Evolutionary conservation across 441 rosid genomes (phyloP).

Genomic region (Adansonia rubrostipa): DNA sequence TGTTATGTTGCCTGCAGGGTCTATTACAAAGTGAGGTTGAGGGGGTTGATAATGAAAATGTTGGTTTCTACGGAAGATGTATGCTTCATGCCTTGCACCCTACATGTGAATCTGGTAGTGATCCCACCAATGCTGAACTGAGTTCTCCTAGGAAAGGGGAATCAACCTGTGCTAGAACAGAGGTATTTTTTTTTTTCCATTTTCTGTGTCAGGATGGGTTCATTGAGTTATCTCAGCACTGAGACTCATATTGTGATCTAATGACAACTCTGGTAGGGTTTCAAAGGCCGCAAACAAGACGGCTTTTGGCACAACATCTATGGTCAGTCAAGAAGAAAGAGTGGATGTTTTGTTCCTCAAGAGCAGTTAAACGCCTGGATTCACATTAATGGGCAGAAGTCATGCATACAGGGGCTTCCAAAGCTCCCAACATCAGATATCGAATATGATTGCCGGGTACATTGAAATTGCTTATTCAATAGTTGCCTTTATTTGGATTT

Average conservation of each 20-base stretch:
- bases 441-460: constrained; percentile 54
- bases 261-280: constrained; percentile 41
- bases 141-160: constrained; percentile 34
- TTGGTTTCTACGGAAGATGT: constrained; percentile 61
- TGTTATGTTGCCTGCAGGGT: constrained; percentile 39
- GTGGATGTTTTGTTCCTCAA: constrained; percentile 54
- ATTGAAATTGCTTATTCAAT: constrained; percentile 18
- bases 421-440: constrained; percentile 41
- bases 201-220: not conserved
- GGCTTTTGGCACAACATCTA: constrained; percentile 44
- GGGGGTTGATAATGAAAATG: constrained; percentile 47
- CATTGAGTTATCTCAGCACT: constrained; percentile 9
- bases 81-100: constrained; percentile 37
- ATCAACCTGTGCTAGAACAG: constrained; percentile 56
- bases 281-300: constrained; percentile 58
- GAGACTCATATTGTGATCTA: not conserved
- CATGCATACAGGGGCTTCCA: constrained; percentile 37
- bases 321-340: constrained; percentile 41
- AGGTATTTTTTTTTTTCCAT: constrained; percentile 43
- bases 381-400: constrained; percentile 61
- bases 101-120: constrained; percentile 29
- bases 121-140: constrained; percentile 26
- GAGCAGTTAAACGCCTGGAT: constrained; percentile 69
- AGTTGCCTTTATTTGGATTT: constrained; percentile 1
- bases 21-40: constrained; percentile 61